Base-by-base conservation (phyloP, 192 early-diverging fungal species). In the Gaertneriomyces sp. region DNA sequence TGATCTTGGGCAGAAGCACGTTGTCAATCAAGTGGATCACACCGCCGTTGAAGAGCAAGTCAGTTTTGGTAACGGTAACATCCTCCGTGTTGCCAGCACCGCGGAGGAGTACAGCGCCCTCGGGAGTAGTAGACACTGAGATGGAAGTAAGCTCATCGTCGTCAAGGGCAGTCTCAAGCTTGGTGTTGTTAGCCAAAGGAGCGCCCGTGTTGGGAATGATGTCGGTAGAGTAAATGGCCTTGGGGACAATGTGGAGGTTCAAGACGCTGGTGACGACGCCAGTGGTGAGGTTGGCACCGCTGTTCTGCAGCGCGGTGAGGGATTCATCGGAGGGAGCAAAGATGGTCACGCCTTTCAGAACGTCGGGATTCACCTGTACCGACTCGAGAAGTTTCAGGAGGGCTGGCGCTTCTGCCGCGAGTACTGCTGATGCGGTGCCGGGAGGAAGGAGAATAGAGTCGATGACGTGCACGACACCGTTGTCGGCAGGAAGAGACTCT, bases 11-110 rank as follows among this genome's bases (percentile, higher is more conserved):
- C 42, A 82, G 43, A 42, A 82, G 45, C 19, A 82, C 80, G 6
- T 59, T 69, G 67, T 82, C 81, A 45, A 82, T 73, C 20, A 82
- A 65, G 69, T 82, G 81, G 17, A 79, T 58, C 50, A 80, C 67
- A 60, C 76, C 76, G 7, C 57, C 50, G 40, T 53, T 43, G 53
- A 70, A 46, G n/a, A 80, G 53, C 25, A 79, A 67, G 60, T 82
- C 76, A 16, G 78, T 69, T 16, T 57, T 58, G 52, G 58, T 49
- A 46, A 82, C 74, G 17, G 17, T 78, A 20, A 76, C 81, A 33
- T 72, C 45, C 10, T 45, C 25, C 7, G 38, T 63, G 61, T 79
- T 73, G 17, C 76, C 81, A 17, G 63, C 50, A 11, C 74, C 76
- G 60, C 46, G 46, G 53, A 79, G 59, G n/a, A 54, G 16, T 42